Evolutionary conservation across 2,329 filamentous ascomycete species (phyloP).

Genomic region (Diaporthe batatas): DNA sequence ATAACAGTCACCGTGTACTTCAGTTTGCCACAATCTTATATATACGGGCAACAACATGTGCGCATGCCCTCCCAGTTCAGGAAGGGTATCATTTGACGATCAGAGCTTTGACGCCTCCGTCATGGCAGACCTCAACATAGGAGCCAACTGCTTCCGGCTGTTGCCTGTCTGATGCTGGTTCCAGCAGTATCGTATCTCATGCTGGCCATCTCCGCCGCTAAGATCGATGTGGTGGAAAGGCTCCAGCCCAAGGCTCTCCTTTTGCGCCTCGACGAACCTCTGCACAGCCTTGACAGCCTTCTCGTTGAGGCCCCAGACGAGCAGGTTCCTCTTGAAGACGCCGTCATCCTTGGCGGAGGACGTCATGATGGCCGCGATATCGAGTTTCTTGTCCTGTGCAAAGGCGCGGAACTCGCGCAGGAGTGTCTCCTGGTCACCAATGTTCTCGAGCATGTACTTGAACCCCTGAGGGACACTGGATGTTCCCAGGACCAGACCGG

Average conservation of each 20-base stretch:
- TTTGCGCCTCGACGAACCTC: conserved; percentile 64
- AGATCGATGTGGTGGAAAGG: conserved; percentile 64
- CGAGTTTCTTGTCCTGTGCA: conserved; percentile 68
- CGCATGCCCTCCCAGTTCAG: not conserved
- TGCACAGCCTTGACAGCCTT: conserved; percentile 63
- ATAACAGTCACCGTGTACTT: not conserved
- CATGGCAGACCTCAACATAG: conserved; percentile 72
- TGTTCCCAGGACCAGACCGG: conserved; percentile 72
- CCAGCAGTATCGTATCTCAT: conserved; percentile 73
- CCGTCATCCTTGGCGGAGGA: conserved; percentile 65
- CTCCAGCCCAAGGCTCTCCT: conserved; percentile 67
- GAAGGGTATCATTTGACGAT: conserved; percentile 33
- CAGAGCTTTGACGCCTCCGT: conserved; percentile 48
- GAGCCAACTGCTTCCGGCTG: conserved; percentile 78
- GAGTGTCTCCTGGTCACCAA: conserved; percentile 61
- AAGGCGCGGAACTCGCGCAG: conserved; percentile 64
- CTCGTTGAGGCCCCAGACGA: conserved; percentile 73
- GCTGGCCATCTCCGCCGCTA: conserved; percentile 53
- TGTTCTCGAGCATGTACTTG: conserved; percentile 69
- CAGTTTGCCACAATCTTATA: not conserved
- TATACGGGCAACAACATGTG: not conserved
- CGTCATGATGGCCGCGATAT: conserved; percentile 78
- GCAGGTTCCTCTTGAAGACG: conserved; percentile 73
- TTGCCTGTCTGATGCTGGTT: conserved; percentile 71
- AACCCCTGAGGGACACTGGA: conserved; percentile 75